These are phyloP conservation scores for Yarrowia yakushimensis DNA, from an alignment of 805 yeast species.

Conservation along the genomic window DNA sequence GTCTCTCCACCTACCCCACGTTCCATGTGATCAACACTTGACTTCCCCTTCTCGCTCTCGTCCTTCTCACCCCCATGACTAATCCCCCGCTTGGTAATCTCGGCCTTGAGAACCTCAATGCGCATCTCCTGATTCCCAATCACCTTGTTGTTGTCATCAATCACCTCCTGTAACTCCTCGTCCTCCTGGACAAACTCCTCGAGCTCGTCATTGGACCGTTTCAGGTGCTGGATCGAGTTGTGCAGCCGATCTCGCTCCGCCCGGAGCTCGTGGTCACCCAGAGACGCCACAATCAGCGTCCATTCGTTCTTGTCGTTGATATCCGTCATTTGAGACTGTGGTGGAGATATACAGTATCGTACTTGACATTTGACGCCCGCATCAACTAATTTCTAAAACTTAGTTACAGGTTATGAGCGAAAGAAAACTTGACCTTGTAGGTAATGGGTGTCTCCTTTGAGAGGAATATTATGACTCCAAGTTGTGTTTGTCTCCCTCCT, in stretches of 20 bases:
- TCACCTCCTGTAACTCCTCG: constrained; percentile 22
- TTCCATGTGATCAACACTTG: no score
- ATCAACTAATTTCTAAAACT: no score
- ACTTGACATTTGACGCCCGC: no score
- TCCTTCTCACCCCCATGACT: not conserved
- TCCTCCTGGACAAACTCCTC: constrained; percentile 28
- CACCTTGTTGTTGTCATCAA: constrained; percentile 4
- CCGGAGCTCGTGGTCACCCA: constrained; percentile 17
- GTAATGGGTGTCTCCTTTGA: no score
- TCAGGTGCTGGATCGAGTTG: constrained; percentile 35
- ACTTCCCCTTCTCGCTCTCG: no score
- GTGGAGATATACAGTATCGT: no score
- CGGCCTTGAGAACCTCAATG: not conserved
- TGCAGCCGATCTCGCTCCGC: constrained; percentile 32
- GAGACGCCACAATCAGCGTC: constrained; percentile 12
- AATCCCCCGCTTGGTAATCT: not conserved
- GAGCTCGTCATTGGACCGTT: constrained; percentile 35
- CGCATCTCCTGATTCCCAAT: constrained; percentile 9
- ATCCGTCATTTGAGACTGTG: not conserved
- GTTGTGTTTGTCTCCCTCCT: no score
- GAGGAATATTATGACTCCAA: no score
- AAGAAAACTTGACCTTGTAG: no score
- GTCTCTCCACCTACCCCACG: not conserved
- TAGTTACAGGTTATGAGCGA: no score
- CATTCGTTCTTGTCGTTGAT: constrained; percentile 18